Base-by-base conservation (phyloP, 768 basidiomycete species). In the Lepiota venenata region DNA sequence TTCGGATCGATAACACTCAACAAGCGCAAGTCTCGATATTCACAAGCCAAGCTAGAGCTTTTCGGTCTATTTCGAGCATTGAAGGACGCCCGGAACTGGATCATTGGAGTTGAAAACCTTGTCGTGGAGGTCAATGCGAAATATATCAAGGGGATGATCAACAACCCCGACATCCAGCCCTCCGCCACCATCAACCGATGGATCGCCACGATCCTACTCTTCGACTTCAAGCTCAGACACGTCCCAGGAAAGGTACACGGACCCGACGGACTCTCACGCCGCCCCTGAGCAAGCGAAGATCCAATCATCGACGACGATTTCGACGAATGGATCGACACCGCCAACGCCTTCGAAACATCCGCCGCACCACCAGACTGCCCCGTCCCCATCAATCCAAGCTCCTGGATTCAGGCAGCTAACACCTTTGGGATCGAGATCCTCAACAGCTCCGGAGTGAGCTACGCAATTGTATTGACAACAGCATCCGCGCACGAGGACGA, bases 11-110 rank as follows among this genome's bases (percentile, higher is more conserved):
- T 56, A 7, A 47, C 60, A 0, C 59, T 60, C 52, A 61, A 58
- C 12, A 61, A 64, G 4, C 32, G 61, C 2, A 60, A 65, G 37
- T 45, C 50, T 4, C 7, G 15, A 37, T 74, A 48, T 51, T 73
- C 56, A 50, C 67, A 72, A 47, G 60, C 71, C 0, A 74, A 75
- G 45, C 16, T 71, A 2, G 72, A 74, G 52, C 57, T 74, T 0
- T 71, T 67, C 49, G 61, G 69, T 0, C 55, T 71, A 1, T 70
- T 64, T 43, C 49, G 56, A 0, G 61, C 60, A 0, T 62, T 72
- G 1, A 52, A 56, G 1, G 60, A 63, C 0, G 37, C 55, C 10
- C 20, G 59, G 0, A 40, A 70, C 0, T 66, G 60, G 37, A 49
- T 71, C 1, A 58, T 71, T 25, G 62, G 72, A 0, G 56, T 69